phyloP scores from a whole-genome alignment of 257 asterid genomes.

The Scutellaria galericulata region DNA sequence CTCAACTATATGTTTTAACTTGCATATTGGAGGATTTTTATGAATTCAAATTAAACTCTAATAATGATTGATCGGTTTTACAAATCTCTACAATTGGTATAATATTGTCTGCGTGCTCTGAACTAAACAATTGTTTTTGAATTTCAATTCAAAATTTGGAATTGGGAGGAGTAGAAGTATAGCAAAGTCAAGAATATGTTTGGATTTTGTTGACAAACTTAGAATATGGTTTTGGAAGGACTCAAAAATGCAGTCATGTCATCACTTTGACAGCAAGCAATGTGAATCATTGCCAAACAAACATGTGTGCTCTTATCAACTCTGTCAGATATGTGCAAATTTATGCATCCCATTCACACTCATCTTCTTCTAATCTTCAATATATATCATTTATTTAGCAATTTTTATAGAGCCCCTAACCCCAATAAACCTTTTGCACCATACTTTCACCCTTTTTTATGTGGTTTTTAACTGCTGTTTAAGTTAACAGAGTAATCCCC shows the following conservation, averaged over 20 bases:
- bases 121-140: too few relatives aligned
- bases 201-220: conserved; percentile 27
- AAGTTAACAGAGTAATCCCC: conserved; percentile 1
- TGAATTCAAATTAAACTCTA: too few relatives aligned
- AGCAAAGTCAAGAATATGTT: conserved; percentile 37
- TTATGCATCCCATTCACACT: background rate
- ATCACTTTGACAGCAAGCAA: conserved; percentile 38
- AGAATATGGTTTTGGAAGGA: conserved; percentile 22
- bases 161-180: conserved; percentile 20
- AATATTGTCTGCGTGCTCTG: too few relatives aligned
- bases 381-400: background rate
- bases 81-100: too few relatives aligned
- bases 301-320: background rate
- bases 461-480: background rate
- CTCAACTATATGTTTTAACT: too few relatives aligned
- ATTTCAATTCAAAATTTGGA: conserved; percentile 14
- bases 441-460: conserved; percentile 1
- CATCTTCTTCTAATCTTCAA: background rate
- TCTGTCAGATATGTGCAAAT: conserved; percentile 7
- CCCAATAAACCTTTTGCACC: conserved; percentile 12
- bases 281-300: conserved; percentile 5
- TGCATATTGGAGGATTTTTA: too few relatives aligned
- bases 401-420: conserved; percentile 32
- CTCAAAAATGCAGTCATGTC: conserved; percentile 23
- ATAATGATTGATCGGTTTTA: too few relatives aligned